Conservation (phyloP, 139 green algal species). For the Chara braunii region DNA sequence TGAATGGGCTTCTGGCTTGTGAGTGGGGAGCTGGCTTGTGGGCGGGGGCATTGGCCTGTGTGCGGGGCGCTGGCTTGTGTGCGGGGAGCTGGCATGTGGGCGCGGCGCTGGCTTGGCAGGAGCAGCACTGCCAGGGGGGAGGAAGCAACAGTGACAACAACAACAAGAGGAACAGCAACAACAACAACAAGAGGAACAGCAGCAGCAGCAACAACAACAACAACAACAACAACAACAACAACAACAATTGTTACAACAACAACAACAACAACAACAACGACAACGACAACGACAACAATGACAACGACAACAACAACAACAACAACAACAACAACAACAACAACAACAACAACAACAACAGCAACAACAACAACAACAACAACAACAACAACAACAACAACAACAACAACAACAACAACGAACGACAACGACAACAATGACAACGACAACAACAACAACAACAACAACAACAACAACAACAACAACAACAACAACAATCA, state of each 20-base stretch:
- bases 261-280: neutral
- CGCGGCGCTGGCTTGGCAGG: too few relatives aligned
- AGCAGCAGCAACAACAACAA: neutral
- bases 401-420: conserved; percentile 5
- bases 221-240: neutral
- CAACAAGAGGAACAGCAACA: neutral
- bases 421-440: conserved; percentile 1
- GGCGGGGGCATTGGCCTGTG: too few relatives aligned
- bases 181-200: neutral
- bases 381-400: conserved; percentile 7
- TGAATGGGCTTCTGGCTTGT: too few relatives aligned
- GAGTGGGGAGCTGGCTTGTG: too few relatives aligned
- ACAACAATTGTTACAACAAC: neutral
- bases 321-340: neutral
- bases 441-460: too few relatives aligned
- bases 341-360: neutral
- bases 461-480: too few relatives aligned
- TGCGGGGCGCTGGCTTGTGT: too few relatives aligned
- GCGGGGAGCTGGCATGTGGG: too few relatives aligned
- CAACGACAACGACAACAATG: neutral
- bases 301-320: neutral
- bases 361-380: conserved; percentile 4
- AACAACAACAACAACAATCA: too few relatives aligned
- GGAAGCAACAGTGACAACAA: neutral
- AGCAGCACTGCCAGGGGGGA: neutral